Base-by-base conservation (phyloP, 768 basidiomycete genomes). In the Saitozyma sp. region DNA sequence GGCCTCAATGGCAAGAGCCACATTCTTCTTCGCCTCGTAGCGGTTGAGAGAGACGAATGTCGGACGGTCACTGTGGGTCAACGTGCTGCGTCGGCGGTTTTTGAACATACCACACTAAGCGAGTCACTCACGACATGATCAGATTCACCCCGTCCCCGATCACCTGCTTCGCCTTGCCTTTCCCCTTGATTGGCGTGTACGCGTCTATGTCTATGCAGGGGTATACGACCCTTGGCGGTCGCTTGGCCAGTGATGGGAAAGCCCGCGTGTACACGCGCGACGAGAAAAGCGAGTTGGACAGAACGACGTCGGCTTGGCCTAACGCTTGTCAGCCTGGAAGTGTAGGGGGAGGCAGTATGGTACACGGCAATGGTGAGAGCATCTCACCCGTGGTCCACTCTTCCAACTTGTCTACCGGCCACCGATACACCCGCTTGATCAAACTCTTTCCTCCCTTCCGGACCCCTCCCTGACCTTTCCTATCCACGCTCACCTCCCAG, bases 11-110 rank as follows among this genome's bases (percentile, higher is more conserved):
- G 94, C 96, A 2, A 99, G 83, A 1, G 85, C 85, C 0, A 84
- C 84, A 68, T 98, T 95, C 81, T 99, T 99, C 83, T 98, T 98
- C 71, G 84, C 86, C 80, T 99, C 96, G 74, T 95, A 98, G 2
- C 95, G 89, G 76, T 99, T 98, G 42, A 98, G 81, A 6, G 94
- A 82, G 0, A 97, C 73, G 4, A 98, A 79, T 0, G 91, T 92
- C 0, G 89, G 90, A 4, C 84, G 83, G 41, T 84, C 78, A 49
- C 87, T 63, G 8, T 14, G 10, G 2, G 37, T 56, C 13, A 40
- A 16, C 52, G 41, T 48, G 62, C 54, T 6, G 16, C 16, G 8
- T 20, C 45, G n/a, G 8, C 38, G 13, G 11, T 49, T 1, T 2
- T 19, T 0, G 16, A 6, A 10, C 9, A 16, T 20, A 16, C 42